phyloP scores from a whole-genome alignment of 306 rosid species.

The Urtica urens region DNA sequence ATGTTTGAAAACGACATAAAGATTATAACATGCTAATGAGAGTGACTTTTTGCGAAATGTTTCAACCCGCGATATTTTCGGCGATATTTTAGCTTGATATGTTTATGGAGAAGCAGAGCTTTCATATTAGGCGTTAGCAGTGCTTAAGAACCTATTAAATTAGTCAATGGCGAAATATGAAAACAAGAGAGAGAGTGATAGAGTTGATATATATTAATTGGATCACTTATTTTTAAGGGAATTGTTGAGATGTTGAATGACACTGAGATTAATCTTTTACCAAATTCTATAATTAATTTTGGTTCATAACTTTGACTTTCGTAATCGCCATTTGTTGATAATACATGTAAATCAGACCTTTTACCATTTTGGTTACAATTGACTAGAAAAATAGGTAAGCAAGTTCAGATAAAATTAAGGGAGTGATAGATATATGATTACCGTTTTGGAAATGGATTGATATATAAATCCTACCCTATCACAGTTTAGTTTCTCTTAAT shows the following conservation, averaged over 20 bases:
- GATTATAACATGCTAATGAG: too few species aligned
- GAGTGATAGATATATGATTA: not conserved
- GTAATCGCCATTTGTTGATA: not conserved
- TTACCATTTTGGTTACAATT: constrained; percentile 2
- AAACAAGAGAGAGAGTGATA: not conserved
- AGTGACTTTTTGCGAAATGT: not conserved
- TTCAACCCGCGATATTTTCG: constrained; percentile 6
- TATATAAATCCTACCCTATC: not conserved
- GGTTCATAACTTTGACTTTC: not conserved
- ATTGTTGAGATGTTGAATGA: not conserved
- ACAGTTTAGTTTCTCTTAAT: too few species aligned
- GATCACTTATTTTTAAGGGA: not conserved
- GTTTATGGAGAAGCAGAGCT: constrained; percentile 10
- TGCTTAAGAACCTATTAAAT: not conserved
- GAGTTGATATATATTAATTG: not conserved
- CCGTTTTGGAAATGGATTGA: constrained; percentile 7
- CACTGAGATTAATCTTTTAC: not conserved
- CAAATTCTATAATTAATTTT: not conserved
- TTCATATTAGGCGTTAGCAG: constrained; percentile 17
- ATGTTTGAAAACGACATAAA: constrained; percentile 8
- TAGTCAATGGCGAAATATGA: constrained; percentile 13
- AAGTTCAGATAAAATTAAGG: not conserved
- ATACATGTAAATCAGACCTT: not conserved
- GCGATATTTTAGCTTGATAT: not conserved
- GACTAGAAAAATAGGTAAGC: not conserved